These are phyloP conservation scores for Pseudotsuga menziesii DNA, from an alignment of 75 land plant genomes.

Conservation along the genomic window DNA sequence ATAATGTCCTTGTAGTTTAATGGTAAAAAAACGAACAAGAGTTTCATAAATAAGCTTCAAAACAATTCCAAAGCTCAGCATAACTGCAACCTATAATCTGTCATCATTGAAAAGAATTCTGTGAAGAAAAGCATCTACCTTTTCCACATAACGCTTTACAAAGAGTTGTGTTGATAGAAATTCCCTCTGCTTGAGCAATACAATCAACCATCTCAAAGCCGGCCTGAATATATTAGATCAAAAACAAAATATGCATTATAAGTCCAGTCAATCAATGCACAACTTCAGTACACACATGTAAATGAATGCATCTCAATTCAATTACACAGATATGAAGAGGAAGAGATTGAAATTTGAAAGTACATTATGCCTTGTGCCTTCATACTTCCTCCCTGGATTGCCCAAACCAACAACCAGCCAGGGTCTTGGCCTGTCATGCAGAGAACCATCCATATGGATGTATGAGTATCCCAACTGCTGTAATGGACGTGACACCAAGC, in stretches of 20 bases:
- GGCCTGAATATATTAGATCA: conserved; percentile 39
- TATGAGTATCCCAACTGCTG: neutral
- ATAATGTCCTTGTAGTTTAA: conserved; percentile 5
- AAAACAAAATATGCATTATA: neutral
- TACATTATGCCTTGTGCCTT: conserved; percentile 84
- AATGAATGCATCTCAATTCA: neutral
- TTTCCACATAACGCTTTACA: conserved; percentile 84
- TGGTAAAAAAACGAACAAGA: neutral
- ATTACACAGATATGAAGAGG: neutral
- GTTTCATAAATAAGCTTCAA: neutral
- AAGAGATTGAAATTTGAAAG: neutral
- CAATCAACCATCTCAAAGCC: conserved; percentile 97
- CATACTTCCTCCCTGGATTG: conserved; percentile 77
- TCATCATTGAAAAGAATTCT: conserved; percentile 1
- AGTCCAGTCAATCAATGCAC: neutral
- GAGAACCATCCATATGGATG: neutral
- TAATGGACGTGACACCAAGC: too few relatives aligned
- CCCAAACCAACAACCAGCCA: conserved; percentile 90
- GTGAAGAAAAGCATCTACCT: conserved; percentile 34
- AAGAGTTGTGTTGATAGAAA: conserved; percentile 52
- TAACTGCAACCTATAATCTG: neutral
- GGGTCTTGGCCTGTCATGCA: conserved; percentile 21
- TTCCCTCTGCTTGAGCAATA: conserved; percentile 68
- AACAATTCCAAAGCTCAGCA: neutral
- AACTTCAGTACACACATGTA: neutral